Percentiles rank a stretch among this genome's conserved stretches.
Evolutionary conservation across 2,329 filamentous ascomycete genomes (phyloP).

Genomic region (Mycosphaerella arachidis): DNA sequence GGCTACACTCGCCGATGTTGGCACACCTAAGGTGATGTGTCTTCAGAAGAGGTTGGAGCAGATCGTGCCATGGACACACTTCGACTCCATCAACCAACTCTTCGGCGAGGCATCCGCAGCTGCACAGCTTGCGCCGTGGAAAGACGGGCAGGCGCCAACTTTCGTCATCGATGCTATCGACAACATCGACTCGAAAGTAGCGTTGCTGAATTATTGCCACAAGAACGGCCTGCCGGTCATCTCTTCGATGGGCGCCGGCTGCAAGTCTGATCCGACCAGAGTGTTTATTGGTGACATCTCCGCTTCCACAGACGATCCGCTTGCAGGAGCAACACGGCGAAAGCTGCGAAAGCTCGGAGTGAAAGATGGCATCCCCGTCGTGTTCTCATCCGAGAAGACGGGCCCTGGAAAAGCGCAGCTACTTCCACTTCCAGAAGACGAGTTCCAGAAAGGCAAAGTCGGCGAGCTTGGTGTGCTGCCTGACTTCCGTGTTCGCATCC

Average conservation of each 20-base stretch:
- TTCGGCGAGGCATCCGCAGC: conserved; percentile 67
- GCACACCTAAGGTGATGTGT: conserved; percentile 84
- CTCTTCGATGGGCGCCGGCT: conserved; percentile 92
- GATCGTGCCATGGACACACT: conserved; percentile 85
- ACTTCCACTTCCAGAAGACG: conserved; percentile 79
- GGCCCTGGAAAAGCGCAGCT: conserved; percentile 88
- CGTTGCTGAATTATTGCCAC: conserved; percentile 81
- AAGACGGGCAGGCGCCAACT: conserved; percentile 60
- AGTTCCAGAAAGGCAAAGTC: conserved; percentile 80
- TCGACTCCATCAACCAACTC: conserved; percentile 80
- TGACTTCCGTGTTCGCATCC: conserved; percentile 89
- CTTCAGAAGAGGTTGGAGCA: conserved; percentile 75
- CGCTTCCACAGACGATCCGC: conserved; percentile 76
- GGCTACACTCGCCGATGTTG: conserved; percentile 88
- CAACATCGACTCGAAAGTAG: conserved; percentile 96
- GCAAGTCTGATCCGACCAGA: conserved; percentile 79
- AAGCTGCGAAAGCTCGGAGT: conserved; percentile 73
- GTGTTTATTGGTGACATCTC: conserved; percentile 91
- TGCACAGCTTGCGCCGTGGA: conserved; percentile 63
- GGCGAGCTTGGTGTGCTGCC: conserved; percentile 83
- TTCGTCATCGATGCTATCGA: conserved; percentile 98
- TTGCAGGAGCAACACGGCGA: conserved; percentile 79
- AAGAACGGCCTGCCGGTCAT: conserved; percentile 74
- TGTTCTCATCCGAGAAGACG: conserved; percentile 87
- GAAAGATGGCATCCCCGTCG: conserved; percentile 78